phyloP scores from a whole-genome alignment of 495 filamentous ascomycete species.

The Glonium stellatum region DNA sequence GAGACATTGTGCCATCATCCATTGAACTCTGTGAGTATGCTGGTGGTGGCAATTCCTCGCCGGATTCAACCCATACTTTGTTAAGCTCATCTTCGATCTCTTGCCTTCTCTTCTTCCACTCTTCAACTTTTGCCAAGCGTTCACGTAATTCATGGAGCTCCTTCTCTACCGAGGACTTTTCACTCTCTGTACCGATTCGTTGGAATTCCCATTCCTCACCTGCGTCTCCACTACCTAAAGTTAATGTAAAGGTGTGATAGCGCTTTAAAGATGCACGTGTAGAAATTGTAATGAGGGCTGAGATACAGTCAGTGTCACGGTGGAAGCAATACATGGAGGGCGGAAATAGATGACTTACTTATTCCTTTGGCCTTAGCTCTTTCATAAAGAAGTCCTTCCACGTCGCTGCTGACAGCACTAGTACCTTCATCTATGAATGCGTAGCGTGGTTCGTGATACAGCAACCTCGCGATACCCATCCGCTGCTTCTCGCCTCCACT shows the following conservation, averaged over 20 bases:
- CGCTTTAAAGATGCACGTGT: constrained; percentile 89
- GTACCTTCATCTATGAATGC: constrained; percentile 95
- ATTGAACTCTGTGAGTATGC: constrained; percentile 8
- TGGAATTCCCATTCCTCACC: constrained; percentile 75
- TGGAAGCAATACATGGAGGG: not conserved
- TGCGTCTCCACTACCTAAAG: constrained; percentile 63
- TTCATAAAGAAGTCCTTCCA: constrained; percentile 91
- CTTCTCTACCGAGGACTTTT: constrained; percentile 83
- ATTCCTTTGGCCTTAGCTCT: constrained; percentile 86
- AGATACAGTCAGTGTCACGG: constrained; percentile 21
- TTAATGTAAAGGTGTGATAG: constrained; percentile 86
- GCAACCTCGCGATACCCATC: constrained; percentile 77
- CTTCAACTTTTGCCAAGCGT: constrained; percentile 68
- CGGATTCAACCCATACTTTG: constrained; percentile 50
- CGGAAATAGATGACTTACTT: constrained; percentile 48
- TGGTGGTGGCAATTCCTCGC: constrained; percentile 37
- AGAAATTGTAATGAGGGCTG: constrained; percentile 83
- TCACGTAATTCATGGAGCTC: constrained; percentile 80
- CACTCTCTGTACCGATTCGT: constrained; percentile 82
- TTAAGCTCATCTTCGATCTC: constrained; percentile 65
- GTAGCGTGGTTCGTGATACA: constrained; percentile 93
- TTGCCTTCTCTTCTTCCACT: constrained; percentile 70
- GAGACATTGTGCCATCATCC: not conserved
- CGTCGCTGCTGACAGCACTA: constrained; percentile 84
- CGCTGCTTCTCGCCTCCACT: constrained; percentile 98